Conservation (phyloP, 352 stramenopile species). For the Pythium angustatum region DNA sequence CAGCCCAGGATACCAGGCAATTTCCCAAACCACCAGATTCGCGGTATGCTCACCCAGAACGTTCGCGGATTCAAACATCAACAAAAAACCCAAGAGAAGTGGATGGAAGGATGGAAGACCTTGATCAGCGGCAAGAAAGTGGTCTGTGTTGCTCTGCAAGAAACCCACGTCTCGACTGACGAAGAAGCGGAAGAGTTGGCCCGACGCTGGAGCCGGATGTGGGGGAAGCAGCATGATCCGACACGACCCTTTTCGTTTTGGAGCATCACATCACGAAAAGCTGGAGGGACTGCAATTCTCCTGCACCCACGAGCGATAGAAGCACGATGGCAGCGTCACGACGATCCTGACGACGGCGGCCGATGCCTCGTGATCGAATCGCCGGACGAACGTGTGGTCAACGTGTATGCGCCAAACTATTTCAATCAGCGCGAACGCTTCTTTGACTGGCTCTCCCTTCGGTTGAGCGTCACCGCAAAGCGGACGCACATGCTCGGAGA, state of each 20-base stretch:
- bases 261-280: background rate
- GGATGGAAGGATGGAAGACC: constrained; percentile 2
- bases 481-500: background rate
- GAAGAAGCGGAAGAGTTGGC: background rate
- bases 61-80: constrained; percentile 3
- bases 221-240: background rate
- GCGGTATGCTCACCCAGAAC: constrained; percentile 1
- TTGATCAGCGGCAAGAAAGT: background rate
- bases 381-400: background rate
- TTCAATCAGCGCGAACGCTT: background rate
- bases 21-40: background rate
- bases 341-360: background rate
- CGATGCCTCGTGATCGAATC: background rate
- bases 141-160: background rate
- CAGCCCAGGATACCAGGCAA: background rate
- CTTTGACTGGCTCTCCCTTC: background rate
- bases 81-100: background rate
- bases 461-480: background rate
- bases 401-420: constrained; percentile 1
- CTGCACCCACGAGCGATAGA: background rate
- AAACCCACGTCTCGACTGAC: background rate
- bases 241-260: background rate
- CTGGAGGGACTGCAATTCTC: background rate
- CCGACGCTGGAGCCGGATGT: background rate
- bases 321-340: background rate